Evolutionary conservation across 1,284 basidiomycete genomes (phyloP), one percentile per base, ranked within the genome.

Genomic region (Papiliotrema laurentii): DNA sequence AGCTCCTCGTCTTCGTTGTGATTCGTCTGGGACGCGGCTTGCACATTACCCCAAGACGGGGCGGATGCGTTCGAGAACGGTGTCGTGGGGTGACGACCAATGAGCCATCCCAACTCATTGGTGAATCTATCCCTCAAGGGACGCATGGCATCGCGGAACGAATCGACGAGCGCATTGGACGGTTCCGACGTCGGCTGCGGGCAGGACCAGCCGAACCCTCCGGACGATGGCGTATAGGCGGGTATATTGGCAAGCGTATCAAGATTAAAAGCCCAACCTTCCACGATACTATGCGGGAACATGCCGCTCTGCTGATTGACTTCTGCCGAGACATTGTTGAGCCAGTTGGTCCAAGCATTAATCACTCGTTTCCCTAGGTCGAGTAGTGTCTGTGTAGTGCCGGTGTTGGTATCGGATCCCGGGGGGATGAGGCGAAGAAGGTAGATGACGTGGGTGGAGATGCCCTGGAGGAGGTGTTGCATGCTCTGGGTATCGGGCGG

Each of bases 271-370:
- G 55, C 57, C 70, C 70, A 72, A 2, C 41, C 44, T 11, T 53
- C 38, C 7, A 70, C 69, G 16, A 52, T 51, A 3, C 58, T 55
- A 24, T 61, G 58, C 0, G 68, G 63, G 46, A 58, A 70, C 69
- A 73, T 73, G 9, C 64, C 69, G 3, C 68, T 67, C 13, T 56
- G 55, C 27, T 58, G 53, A 54, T 73, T 73, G 41, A 71, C 67
- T 36, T 69, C 65, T 9, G 58, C 49, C 0, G 58, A 59, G 6
- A 73, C 46, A 16, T 43, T 44, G 2, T 43, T 28, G 21, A 68
- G 41, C 71, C 69, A 71, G 10, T 45, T 38, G 2, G 43, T 55
- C 71, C 69, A 73, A 4, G 43, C 45, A 1, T 58, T 45, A 4
- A 71, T 54, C 16, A 68, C 36, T 11, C 57, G 35, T 38, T 66